Evolutionary conservation across 345 rosid species (phyloP).

Genomic region (Ceriops zippeliana): DNA sequence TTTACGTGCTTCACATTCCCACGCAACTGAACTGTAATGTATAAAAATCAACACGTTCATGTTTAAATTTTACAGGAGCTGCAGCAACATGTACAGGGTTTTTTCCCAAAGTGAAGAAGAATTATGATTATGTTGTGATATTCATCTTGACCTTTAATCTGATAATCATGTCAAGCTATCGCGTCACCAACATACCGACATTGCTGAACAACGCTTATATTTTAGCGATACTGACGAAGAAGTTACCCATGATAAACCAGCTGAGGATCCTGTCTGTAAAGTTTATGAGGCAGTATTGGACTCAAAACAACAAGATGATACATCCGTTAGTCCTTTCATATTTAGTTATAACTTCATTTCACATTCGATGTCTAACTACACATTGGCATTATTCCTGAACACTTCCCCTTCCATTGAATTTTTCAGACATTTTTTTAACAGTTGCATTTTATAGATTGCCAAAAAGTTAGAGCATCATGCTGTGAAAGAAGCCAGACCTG

Average conservation of each 20-base stretch:
- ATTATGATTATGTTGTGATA: constrained; percentile 81
- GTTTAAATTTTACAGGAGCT: constrained; percentile 43
- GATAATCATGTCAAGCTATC: constrained; percentile 76
- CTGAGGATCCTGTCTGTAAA: constrained; percentile 59
- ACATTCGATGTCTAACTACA: not conserved
- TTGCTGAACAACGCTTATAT: constrained; percentile 68
- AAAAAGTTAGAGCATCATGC: too few species aligned
- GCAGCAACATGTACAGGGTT: constrained; percentile 70
- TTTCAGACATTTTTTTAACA: constrained; percentile 39
- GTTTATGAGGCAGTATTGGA: constrained; percentile 75
- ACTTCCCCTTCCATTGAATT: not conserved
- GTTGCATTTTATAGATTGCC: too few species aligned
- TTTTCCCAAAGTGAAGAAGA: constrained; percentile 76
- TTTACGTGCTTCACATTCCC: not conserved
- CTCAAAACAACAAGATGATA: constrained; percentile 73
- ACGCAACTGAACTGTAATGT: not conserved
- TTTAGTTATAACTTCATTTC: not conserved
- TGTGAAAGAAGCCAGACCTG: too few species aligned
- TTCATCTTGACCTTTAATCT: constrained; percentile 79
- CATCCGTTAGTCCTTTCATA: constrained; percentile 41
- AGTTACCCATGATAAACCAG: constrained; percentile 22
- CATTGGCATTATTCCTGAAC: not conserved
- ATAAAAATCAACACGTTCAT: not conserved
- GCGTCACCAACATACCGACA: constrained; percentile 50
- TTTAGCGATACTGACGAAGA: constrained; percentile 40